These are phyloP conservation scores for Populus tremula DNA, from an alignment of 345 rosid genomes.

Conservation along the genomic window DNA sequence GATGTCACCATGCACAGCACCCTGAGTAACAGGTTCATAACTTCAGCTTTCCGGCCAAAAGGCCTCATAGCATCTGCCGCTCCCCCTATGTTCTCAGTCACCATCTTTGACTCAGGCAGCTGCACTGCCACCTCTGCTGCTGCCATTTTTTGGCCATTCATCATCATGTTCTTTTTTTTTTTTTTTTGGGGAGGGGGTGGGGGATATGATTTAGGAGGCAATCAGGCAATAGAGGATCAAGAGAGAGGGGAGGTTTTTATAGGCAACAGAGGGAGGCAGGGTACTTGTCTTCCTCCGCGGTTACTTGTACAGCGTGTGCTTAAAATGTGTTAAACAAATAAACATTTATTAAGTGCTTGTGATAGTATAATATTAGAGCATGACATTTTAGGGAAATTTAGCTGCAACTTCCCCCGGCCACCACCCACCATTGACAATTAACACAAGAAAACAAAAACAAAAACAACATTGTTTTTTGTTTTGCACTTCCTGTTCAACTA, in stretches of 20 bases:
- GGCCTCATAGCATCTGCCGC: neutral
- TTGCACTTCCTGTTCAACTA: too few relatives aligned
- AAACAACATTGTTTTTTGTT: too few relatives aligned
- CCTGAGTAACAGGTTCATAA: constrained; percentile 45
- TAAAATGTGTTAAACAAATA: too few relatives aligned
- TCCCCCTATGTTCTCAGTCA: constrained; percentile 2
- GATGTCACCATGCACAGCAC: constrained; percentile 49
- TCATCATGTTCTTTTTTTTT: constrained; percentile 1
- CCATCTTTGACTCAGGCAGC: constrained; percentile 30
- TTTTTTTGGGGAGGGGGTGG: too few relatives aligned
- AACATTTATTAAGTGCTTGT: too few relatives aligned
- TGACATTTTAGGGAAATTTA: too few relatives aligned
- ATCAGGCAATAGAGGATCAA: neutral
- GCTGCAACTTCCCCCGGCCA: too few relatives aligned
- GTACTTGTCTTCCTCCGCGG: neutral
- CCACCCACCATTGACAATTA: too few relatives aligned
- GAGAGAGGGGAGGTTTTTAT: neutral
- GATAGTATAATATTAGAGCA: too few relatives aligned
- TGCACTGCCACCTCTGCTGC: constrained; percentile 23
- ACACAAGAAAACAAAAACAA: too few relatives aligned
- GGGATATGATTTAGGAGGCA: neutral
- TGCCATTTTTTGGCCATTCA: constrained; percentile 30
- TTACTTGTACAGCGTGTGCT: neutral
- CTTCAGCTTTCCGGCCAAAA: constrained; percentile 36
- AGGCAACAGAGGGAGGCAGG: neutral